These are phyloP conservation scores for Wickerhamiella allomyrinae DNA, from an alignment of 805 yeast genomes.

Conservation along the genomic window DNA sequence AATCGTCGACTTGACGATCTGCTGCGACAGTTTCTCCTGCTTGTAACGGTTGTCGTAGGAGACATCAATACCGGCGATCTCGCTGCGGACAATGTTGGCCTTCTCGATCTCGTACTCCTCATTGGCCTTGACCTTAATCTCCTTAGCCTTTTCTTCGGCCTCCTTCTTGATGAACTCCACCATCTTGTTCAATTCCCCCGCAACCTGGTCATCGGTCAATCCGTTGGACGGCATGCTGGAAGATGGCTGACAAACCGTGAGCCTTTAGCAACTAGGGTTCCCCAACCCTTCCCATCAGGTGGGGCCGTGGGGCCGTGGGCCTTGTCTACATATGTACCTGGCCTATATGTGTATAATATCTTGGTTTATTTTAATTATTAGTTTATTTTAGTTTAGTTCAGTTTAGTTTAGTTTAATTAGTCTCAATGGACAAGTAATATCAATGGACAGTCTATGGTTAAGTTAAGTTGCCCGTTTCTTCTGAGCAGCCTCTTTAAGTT, in stretches of 20 bases:
- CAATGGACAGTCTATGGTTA: no score
- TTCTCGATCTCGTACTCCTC: conserved; percentile 98
- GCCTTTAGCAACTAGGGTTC: no score
- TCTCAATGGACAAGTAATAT: no score
- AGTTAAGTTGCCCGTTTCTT: no score
- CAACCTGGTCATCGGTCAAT: conserved; percentile 47
- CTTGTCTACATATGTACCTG: no score
- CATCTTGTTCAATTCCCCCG: conserved; percentile 92
- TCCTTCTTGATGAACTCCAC: conserved; percentile 97
- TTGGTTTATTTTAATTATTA: no score
- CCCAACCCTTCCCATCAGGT: no score
- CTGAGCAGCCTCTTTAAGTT: neutral
- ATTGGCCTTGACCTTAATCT: conserved; percentile 87
- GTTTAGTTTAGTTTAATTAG: no score
- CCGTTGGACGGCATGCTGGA: conserved; percentile 10
- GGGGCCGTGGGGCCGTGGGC: no score
- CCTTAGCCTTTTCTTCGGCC: conserved; percentile 97
- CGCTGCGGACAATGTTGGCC: conserved; percentile 85
- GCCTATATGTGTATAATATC: no score
- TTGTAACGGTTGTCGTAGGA: conserved; percentile 69
- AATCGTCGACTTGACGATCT: conserved; percentile 87
- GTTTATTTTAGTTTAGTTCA: no score
- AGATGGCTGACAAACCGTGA: neutral
- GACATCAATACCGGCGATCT: conserved; percentile 75
- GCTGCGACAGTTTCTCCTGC: conserved; percentile 86